Percentiles rank a stretch among this genome's conserved stretches.
Evolutionary conservation across 495 filamentous ascomycete species (phyloP).

Genomic region (Penicilliopsis zonata): DNA sequence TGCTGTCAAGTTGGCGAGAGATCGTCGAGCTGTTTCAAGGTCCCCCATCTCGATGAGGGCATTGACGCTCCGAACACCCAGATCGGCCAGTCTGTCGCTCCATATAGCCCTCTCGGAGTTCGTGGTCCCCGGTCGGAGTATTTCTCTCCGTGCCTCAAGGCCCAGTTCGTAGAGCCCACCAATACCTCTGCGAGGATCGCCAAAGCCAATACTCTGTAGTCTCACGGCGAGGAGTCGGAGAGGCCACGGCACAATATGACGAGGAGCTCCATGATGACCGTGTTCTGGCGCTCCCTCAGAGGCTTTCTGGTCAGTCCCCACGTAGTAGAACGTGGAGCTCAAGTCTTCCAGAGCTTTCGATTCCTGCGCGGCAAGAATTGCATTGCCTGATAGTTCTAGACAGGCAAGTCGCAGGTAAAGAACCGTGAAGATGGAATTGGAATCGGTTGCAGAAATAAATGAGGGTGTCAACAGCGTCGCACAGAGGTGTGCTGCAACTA

Average conservation of each 20-base stretch:
- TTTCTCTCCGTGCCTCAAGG: conserved; percentile 51
- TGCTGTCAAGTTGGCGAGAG: conserved; percentile 38
- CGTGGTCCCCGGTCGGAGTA: conserved; percentile 22
- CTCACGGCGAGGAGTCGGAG: conserved; percentile 70
- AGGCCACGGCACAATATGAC: conserved; percentile 74
- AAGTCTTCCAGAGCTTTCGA: conserved; percentile 74
- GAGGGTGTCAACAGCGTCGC: conserved; percentile 31
- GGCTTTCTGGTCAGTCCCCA: conserved; percentile 13
- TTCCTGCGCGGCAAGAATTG: conserved; percentile 70
- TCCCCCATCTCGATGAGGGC: conserved; percentile 88
- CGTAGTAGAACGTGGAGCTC: conserved; percentile 57
- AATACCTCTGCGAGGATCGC: conserved; percentile 72
- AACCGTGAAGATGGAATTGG: conserved; percentile 55
- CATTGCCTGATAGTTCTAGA: conserved; percentile 60
- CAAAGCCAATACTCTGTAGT: conserved; percentile 73
- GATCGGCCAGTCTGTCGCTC: conserved; percentile 54
- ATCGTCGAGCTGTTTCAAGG: conserved; percentile 57
- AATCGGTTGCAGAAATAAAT: conserved; percentile 40
- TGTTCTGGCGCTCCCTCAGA: conserved; percentile 20
- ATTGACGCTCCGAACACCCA: conserved; percentile 69
- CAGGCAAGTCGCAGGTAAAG: conserved; percentile 77
- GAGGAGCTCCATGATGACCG: conserved; percentile 15
- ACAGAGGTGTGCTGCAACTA: conserved; percentile 41
- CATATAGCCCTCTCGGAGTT: conserved; percentile 42
- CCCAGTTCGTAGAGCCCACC: conserved; percentile 83